Conservation (phyloP, 306 rosid genomes). For the Malus orientalis region DNA sequence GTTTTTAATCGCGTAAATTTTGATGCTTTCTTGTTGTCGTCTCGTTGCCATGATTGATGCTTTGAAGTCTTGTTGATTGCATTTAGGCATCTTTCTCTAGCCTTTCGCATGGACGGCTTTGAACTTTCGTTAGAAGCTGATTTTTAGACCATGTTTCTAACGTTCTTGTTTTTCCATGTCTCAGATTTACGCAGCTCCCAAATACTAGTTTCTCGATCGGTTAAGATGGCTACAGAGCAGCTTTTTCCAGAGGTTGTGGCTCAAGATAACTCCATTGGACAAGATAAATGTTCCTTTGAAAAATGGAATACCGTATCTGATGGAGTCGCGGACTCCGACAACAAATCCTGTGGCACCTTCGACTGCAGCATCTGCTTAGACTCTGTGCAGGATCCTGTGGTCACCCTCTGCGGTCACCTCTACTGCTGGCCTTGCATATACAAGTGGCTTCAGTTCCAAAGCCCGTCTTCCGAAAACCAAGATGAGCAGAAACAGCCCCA, state of each 20-base stretch:
- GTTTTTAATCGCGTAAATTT: background rate
- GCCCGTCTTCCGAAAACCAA: constrained; percentile 17
- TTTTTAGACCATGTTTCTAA: background rate
- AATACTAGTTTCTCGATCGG: background rate
- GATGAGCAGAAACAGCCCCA: constrained; percentile 28
- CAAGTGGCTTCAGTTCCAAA: constrained; percentile 59
- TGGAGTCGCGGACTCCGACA: constrained; percentile 25
- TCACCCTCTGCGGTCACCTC: constrained; percentile 95
- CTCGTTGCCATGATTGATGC: background rate
- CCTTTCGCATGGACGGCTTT: background rate
- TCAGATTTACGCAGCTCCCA: constrained; percentile 20
- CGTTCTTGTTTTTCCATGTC: background rate
- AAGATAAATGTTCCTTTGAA: constrained; percentile 27
- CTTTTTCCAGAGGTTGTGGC: constrained; percentile 31
- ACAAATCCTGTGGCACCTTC: constrained; percentile 38
- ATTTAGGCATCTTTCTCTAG: background rate
- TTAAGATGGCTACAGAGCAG: constrained; percentile 41
- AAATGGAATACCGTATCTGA: constrained; percentile 36
- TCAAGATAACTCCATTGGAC: constrained; percentile 28
- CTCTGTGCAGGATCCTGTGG: constrained; percentile 75
- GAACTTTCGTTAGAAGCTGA: background rate
- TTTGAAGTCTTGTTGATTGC: background rate
- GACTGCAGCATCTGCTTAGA: constrained; percentile 94
- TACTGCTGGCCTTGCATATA: constrained; percentile 98
- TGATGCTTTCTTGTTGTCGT: background rate